Evolutionary conservation across 495 filamentous ascomycete genomes (phyloP), one percentile per base, ranked within the genome.

Genomic region (Elasticomyces elasticus): DNA sequence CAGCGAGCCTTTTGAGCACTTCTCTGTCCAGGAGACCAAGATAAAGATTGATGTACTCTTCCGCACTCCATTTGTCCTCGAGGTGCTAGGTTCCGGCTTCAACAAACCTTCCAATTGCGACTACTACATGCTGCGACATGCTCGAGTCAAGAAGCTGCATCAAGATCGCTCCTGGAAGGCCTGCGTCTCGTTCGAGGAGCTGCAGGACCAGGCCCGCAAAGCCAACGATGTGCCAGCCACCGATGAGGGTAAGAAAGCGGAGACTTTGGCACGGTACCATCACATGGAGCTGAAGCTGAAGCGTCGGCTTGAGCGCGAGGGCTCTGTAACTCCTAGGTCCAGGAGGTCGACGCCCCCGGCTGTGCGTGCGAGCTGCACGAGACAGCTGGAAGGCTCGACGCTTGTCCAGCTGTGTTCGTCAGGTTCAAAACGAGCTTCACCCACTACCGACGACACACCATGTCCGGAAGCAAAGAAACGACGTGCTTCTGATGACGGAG

Each of bases 81-180:
- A 86, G 54, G 69, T 86, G 47, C 66, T 79, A 22, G 83, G 83
- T 2, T 73, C 74, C 28, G 80, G 82, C 0, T 86, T 82, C 57
- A 80, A 82, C 44, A 83, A 81, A 54, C 74, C 76, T 5, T 70
- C 77, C 17, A 74, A 79, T 40, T 72, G 70, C 11, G 67, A 70
- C 15, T 81, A 77, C 56, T 84, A 70, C 62, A 74, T 76, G 17
- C 79, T 85, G 56, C 77, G 83, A 2, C 84, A 83, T 59, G 80
- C 83, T 0, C 75, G 83, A 4, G 72, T 83, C 13, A 60, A 73
- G 45, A 85, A 84, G 59, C 65, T 86, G 5, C 79, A 83, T 49
- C 71, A 65, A 45, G 81, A 86, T 49, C 68, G 81, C 26, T 69
- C 69, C 0, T 79, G 75, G 62, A 69, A 72, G 33, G 81, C 85